A percentile compares a stretch with the other conserved stretches of the same genome.
phyloP scores from a whole-genome alignment of 345 rosid genomes.

The Mercurialis annua region DNA sequence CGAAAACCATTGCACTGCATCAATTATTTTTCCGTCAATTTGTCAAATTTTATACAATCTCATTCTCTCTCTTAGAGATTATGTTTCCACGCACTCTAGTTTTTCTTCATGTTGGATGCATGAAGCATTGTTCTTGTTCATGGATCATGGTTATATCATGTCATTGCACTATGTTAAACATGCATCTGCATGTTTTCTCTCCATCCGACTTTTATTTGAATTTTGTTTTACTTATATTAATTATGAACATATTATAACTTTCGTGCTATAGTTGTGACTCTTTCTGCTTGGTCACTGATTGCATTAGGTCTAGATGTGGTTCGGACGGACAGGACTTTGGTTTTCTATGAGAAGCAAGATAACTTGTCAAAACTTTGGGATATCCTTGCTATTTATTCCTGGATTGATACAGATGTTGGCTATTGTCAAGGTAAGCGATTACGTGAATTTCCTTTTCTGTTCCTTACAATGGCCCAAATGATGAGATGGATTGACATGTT shows the following conservation, averaged over 20 bases:
- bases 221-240: neutral
- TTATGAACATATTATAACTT: neutral
- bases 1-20: neutral
- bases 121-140: neutral
- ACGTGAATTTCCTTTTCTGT: conserved; percentile 6
- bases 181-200: neutral
- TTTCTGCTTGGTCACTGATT: conserved; percentile 12
- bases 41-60: neutral
- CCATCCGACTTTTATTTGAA: neutral
- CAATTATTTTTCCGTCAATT: neutral
- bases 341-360: conserved; percentile 83
- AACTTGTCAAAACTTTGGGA: conserved; percentile 96
- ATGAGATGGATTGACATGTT: neutral
- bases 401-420: conserved; percentile 92
- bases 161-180: neutral
- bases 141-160: conserved; percentile 2
- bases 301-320: conserved; percentile 85
- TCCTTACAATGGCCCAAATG: neutral
- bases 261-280: neutral
- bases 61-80: neutral
- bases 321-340: conserved; percentile 89
- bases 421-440: conserved; percentile 81
- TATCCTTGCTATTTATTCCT: conserved; percentile 88
- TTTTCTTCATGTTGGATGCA: neutral
- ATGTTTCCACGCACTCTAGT: neutral